phyloP scores from a whole-genome alignment of 2,329 filamentous ascomycete species.

The Gaeumannomyces tritici region DNA sequence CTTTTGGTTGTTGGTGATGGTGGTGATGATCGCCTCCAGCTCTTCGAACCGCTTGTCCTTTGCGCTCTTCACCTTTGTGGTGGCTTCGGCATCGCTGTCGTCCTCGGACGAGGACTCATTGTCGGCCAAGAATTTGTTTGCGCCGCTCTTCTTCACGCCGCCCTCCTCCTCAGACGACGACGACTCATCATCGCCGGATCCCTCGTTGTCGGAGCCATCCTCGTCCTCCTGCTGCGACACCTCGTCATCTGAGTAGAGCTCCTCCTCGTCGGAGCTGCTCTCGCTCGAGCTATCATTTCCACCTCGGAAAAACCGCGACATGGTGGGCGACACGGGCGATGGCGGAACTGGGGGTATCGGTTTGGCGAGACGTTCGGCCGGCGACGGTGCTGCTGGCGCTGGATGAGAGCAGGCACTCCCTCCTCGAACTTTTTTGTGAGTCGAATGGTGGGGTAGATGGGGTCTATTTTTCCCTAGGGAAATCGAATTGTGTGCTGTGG shows the following conservation, averaged over 20 bases:
- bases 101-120: constrained; percentile 60
- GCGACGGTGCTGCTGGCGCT: neutral
- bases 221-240: constrained; percentile 45
- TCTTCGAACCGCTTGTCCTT: constrained; percentile 97
- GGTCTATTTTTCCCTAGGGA: neutral
- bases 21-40: constrained; percentile 76
- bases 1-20: constrained; percentile 94
- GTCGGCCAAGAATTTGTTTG: constrained; percentile 74
- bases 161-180: constrained; percentile 53
- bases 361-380: neutral
- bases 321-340: constrained; percentile 33
- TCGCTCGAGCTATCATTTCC: constrained; percentile 90
- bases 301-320: constrained; percentile 97
- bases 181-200: constrained; percentile 39
- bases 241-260: constrained; percentile 77
- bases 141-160: constrained; percentile 58
- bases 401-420: neutral
- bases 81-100: constrained; percentile 75
- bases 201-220: constrained; percentile 32
- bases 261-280: constrained; percentile 92
- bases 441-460: neutral
- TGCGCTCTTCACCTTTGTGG: constrained; percentile 86
- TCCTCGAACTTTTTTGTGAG: neutral
- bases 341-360: neutral
- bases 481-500: neutral